Evolutionary conservation across 2,329 filamentous ascomycete genomes (phyloP), one percentile per base, ranked within the genome.

Genomic region (Rhynchosporium graminicola): DNA sequence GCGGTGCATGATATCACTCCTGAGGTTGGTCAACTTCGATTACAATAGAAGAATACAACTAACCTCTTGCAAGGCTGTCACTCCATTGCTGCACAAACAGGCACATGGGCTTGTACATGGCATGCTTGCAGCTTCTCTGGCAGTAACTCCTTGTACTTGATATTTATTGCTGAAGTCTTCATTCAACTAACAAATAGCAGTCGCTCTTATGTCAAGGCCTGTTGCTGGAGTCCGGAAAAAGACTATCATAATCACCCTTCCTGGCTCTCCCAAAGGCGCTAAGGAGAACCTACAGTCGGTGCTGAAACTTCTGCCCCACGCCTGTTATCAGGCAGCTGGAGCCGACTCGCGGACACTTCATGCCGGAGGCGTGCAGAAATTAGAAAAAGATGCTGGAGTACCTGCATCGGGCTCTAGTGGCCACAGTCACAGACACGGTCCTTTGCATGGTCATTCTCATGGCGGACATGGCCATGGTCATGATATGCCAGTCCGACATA

Each of bases 151-250:
- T 52, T 99, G 92, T 96, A 79, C 79, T 90, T 66, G 46, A 48
- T 47, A 12, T 45, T 59, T 3, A 38, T 42, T 3, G 6, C 29
- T 55, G 12, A 33, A 31, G 40, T 59, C 57, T 42, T 62, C 42
- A 63, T 33, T 60, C 42, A 62, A 55, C 68, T 76, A 61, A 76
- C 54, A 61, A 54, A 8, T 20, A 29, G 57, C 62, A 96, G 92
- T 99, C 77, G 95, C 95, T 50, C 88, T 97, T 80, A 99, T 99
- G 95, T 91, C 95, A 57, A 86, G 95, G 51, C 95, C 95, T 4
- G 90, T 96, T 12, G 95, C 95, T 28, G 95, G 95, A 3, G 87
- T 96, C 2, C 83, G 95, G 38, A 88, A 94, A 65, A 87, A 86
- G 64, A 88, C 91, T 0, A 77, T 99, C 58, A 89, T 99, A 29